Evolutionary conservation across 305 asterid species (phyloP).

Genomic region (Fraxinus dipetala): DNA sequence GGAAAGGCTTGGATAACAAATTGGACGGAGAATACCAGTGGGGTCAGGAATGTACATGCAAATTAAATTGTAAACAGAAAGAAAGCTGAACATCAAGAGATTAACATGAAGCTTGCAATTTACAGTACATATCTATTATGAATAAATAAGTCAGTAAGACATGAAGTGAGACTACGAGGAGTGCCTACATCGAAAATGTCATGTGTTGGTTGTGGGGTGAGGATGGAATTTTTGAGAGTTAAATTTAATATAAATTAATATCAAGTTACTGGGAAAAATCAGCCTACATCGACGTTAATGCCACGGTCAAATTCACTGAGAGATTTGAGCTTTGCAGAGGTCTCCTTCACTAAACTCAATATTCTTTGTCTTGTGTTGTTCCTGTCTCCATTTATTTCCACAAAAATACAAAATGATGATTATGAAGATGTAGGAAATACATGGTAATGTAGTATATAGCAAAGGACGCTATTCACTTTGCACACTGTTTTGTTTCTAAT

Average conservation of each 20-base stretch:
- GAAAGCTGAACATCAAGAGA: not conserved
- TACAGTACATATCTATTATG: not conserved
- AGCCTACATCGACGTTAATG: not conserved
- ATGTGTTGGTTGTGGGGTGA: not conserved
- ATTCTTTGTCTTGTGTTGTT: slow-evolving; percentile 27
- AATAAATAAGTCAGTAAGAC: not conserved
- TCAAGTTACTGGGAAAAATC: not conserved
- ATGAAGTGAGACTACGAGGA: not conserved
- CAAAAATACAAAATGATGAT: not conserved
- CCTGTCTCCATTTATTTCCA: slow-evolving; percentile 21
- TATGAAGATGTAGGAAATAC: not conserved
- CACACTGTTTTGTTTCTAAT: not conserved
- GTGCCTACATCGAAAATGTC: not conserved
- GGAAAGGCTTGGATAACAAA: not conserved
- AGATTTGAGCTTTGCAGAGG: slow-evolving; percentile 29
- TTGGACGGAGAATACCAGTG: not conserved
- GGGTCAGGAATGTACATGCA: not conserved
- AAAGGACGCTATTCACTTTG: not conserved
- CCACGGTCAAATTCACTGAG: slow-evolving; percentile 20
- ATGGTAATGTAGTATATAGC: not conserved
- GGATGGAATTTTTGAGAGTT: not conserved
- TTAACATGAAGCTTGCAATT: not conserved
- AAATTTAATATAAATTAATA: not conserved
- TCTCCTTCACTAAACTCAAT: slow-evolving; percentile 28
- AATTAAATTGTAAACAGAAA: not conserved